Conservation (phyloP, 2,329 filamentous ascomycete genomes). For the Endothia cerciana region DNA sequence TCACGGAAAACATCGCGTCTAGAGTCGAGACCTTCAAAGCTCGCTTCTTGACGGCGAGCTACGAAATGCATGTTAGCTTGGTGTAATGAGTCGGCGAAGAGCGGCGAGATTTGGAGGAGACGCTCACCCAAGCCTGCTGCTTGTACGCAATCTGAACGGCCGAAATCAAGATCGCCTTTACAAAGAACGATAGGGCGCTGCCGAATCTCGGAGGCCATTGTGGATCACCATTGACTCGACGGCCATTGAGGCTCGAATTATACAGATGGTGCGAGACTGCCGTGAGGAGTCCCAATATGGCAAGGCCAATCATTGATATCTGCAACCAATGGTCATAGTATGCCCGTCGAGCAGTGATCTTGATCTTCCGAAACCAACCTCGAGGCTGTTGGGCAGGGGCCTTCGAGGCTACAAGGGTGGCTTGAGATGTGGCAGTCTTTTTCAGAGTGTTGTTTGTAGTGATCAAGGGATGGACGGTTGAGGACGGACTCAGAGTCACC, state of each 20-base stretch:
- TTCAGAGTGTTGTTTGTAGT: slow-evolving; percentile 2
- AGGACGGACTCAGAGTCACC: slow-evolving; percentile 7
- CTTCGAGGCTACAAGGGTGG: not conserved
- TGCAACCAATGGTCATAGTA: slow-evolving; percentile 6
- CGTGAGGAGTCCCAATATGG: slow-evolving; percentile 20
- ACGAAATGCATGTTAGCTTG: not conserved
- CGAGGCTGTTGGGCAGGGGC: not conserved
- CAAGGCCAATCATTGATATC: slow-evolving; percentile 27
- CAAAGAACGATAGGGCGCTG: slow-evolving; percentile 29
- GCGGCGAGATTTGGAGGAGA: too few species aligned
- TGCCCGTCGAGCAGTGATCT: not conserved
- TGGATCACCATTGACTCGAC: slow-evolving; percentile 15
- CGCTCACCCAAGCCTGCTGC: slow-evolving; percentile 29
- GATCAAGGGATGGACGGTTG: slow-evolving; percentile 1
- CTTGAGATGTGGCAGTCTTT: not conserved
- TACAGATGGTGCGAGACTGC: slow-evolving; percentile 28
- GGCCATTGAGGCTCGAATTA: slow-evolving; percentile 24
- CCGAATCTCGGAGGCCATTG: slow-evolving; percentile 29
- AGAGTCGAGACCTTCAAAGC: slow-evolving; percentile 25
- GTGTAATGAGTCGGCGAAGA: not conserved
- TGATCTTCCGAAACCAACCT: not conserved
- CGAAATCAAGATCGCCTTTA: slow-evolving; percentile 23
- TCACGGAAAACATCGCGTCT: slow-evolving; percentile 28
- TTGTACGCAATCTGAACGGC: slow-evolving; percentile 29
- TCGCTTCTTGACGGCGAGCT: slow-evolving; percentile 27